A percentile compares a stretch with the other conserved stretches of the same genome.
phyloP scores from a whole-genome alignment of 1,284 basidiomycete genomes.

The Pyrrhoderma lamaoense region DNA sequence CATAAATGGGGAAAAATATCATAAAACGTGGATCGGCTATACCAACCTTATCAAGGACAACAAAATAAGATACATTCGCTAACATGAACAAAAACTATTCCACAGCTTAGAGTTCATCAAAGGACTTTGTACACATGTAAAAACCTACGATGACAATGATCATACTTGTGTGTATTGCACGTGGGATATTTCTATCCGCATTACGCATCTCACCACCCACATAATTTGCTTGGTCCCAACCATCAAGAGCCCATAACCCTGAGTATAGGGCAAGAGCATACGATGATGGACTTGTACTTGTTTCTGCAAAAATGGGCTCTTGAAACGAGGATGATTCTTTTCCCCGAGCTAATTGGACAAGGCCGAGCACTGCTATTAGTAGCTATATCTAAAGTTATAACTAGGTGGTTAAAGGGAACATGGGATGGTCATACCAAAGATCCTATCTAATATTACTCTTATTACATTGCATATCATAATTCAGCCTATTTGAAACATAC shows the following conservation, averaged over 20 bases:
- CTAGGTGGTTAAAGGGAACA: background rate
- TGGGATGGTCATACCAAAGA: slow-evolving; percentile 39
- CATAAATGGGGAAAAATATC: background rate
- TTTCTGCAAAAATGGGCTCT: slow-evolving; percentile 63
- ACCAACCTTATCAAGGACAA: slow-evolving; percentile 77
- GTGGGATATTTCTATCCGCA: slow-evolving; percentile 81
- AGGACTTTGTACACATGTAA: background rate
- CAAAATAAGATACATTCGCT: slow-evolving; percentile 88
- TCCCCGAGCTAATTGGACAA: slow-evolving; percentile 66
- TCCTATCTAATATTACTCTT: slow-evolving; percentile 38
- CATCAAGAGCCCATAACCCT: slow-evolving; percentile 92
- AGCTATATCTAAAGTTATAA: slow-evolving; percentile 35
- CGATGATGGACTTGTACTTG: slow-evolving; percentile 70
- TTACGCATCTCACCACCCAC: slow-evolving; percentile 89
- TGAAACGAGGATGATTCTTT: slow-evolving; percentile 57
- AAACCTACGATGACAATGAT: slow-evolving; percentile 57
- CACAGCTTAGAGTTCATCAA: background rate
- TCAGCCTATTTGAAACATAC: slow-evolving; percentile 31
- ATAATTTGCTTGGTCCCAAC: slow-evolving; percentile 88
- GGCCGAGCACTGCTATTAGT: slow-evolving; percentile 63
- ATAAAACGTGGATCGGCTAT: slow-evolving; percentile 25
- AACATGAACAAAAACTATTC: slow-evolving; percentile 64
- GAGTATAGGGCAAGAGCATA: slow-evolving; percentile 95
- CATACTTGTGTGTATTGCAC: slow-evolving; percentile 88
- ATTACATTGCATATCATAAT: background rate